These are phyloP conservation scores for Acer campestre DNA, from an alignment of 345 rosid genomes.

Conservation along the genomic window DNA sequence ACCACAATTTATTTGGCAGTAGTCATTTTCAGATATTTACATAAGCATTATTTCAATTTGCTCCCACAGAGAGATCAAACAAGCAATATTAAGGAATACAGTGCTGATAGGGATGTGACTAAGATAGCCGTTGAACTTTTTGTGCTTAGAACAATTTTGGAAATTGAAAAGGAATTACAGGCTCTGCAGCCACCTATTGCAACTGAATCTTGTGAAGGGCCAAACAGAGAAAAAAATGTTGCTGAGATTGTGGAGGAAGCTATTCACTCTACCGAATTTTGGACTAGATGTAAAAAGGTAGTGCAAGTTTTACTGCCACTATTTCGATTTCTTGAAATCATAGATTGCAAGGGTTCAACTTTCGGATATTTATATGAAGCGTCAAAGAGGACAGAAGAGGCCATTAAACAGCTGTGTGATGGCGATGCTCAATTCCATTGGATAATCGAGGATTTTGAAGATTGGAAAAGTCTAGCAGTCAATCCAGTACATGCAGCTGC, in stretches of 20 bases:
- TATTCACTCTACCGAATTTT: slow-evolving; percentile 11
- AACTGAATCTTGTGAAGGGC: background rate
- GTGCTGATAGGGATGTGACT: too few relatives aligned
- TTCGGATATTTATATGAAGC: slow-evolving; percentile 20
- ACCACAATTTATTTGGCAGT: slow-evolving; percentile 3
- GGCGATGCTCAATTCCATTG: background rate
- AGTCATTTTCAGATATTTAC: background rate
- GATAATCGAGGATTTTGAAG: background rate
- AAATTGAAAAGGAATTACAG: background rate
- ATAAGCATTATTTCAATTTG: background rate
- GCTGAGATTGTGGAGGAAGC: background rate
- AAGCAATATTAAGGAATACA: background rate
- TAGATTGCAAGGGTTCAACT: slow-evolving; percentile 6
- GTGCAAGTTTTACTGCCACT: slow-evolving; percentile 9
- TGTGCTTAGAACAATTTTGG: slow-evolving; percentile 15
- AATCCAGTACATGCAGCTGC: background rate
- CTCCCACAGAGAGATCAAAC: background rate
- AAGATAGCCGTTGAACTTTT: background rate
- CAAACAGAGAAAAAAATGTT: background rate
- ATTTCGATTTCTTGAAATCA: slow-evolving; percentile 10
- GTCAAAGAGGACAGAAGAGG: background rate
- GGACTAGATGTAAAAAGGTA: slow-evolving; percentile 13
- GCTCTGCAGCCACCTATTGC: background rate
- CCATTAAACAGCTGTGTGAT: background rate
- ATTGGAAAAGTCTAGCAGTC: background rate